Evolutionary conservation across 345 rosid species (phyloP).

Genomic region (Dipteronia sinensis): DNA sequence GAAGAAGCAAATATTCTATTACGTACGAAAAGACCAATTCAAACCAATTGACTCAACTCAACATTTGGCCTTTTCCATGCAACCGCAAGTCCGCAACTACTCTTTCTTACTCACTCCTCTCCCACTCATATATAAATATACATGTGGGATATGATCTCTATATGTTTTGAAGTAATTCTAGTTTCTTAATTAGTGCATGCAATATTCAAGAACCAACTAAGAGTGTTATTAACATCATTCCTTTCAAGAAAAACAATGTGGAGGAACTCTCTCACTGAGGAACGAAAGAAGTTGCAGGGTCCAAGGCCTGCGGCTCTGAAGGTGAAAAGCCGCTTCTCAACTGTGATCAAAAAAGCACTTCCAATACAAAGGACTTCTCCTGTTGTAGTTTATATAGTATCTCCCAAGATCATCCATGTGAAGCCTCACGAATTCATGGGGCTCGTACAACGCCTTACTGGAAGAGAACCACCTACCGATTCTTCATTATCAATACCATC

Average conservation of each 20-base stretch:
- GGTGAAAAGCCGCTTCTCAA: conserved; percentile 6
- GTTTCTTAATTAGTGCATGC: too few relatives aligned
- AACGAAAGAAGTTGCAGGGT: conserved; percentile 15
- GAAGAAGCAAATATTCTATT: neutral
- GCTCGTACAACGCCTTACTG: conserved; percentile 51
- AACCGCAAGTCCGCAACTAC: neutral
- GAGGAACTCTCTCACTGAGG: neutral
- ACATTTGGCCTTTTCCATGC: neutral
- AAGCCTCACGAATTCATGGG: conserved; percentile 49
- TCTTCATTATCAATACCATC: neutral
- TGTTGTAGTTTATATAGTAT: conserved; percentile 38
- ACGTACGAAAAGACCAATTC: neutral
- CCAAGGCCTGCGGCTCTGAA: conserved; percentile 20
- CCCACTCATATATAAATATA: neutral
- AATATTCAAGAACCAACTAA: too few relatives aligned
- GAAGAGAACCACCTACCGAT: conserved; percentile 26
- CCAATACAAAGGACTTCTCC: conserved; percentile 20
- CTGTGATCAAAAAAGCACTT: conserved; percentile 3
- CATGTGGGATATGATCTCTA: neutral
- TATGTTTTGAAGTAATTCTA: too few relatives aligned
- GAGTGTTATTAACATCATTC: too few relatives aligned
- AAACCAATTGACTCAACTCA: neutral
- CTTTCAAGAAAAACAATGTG: neutral
- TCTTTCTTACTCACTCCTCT: neutral
- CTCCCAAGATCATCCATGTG: conserved; percentile 50